These are phyloP conservation scores for Candida chauliodis DNA, from an alignment of 805 yeast genomes.

Conservation along the genomic window DNA sequence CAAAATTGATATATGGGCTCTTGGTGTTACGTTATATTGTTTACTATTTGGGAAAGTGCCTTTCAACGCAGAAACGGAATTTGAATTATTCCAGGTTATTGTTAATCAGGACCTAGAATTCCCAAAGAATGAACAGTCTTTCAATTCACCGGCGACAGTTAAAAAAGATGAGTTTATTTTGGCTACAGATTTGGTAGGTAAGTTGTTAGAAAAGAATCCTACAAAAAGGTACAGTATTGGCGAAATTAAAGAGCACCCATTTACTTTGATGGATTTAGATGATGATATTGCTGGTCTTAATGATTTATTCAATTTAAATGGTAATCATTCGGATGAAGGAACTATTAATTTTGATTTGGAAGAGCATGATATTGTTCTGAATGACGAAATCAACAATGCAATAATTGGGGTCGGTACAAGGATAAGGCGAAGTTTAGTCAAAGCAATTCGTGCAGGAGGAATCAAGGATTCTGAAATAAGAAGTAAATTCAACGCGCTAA, in stretches of 20 bases:
- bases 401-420: conserved; percentile 77
- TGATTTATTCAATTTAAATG: conserved; percentile 35
- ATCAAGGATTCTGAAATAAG: conserved; percentile 20
- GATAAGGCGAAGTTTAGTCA: conserved; percentile 49
- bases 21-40: conserved; percentile 89
- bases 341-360: conserved; percentile 17
- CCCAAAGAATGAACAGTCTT: conserved; percentile 41
- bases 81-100: conserved; percentile 79
- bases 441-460: conserved; percentile 34
- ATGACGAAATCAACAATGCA: conserved; percentile 71
- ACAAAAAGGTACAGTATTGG: conserved; percentile 60
- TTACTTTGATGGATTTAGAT: conserved; percentile 43
- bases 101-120: conserved; percentile 56
- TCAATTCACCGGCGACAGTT: conserved; percentile 39
- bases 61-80: conserved; percentile 82
- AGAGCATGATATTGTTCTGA: conserved; percentile 52
- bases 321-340: conserved; percentile 7
- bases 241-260: conserved; percentile 76
- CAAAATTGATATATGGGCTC: conserved; percentile 96
- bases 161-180: conserved; percentile 41
- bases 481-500: conserved; percentile 17
- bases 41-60: conserved; percentile 85
- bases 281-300: conserved; percentile 31
- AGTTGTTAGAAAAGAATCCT: conserved; percentile 70
- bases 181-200: conserved; percentile 56